Evolutionary conservation across 1,284 basidiomycete species (phyloP).

Genomic region (Leucoagaricus sp.): DNA sequence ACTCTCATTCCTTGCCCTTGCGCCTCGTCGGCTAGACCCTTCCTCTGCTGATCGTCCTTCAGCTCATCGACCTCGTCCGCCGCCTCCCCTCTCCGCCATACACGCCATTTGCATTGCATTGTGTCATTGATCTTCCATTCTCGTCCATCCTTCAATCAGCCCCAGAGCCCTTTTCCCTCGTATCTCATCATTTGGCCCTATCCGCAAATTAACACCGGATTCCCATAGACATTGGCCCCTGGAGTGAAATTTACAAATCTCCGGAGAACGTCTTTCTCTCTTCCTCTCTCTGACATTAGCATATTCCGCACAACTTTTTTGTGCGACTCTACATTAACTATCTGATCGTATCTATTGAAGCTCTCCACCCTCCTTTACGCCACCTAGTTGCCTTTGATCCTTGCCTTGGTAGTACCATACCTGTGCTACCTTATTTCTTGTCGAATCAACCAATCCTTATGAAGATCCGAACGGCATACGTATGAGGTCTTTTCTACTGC

Average conservation of each 20-base stretch:
- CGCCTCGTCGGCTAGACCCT: not conserved
- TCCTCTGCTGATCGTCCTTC: constrained; percentile 2
- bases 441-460: constrained; percentile 4
- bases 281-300: not conserved
- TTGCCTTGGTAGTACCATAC: not conserved
- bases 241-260: not conserved
- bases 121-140: constrained; percentile 1
- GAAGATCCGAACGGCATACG: not conserved
- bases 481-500: too few species aligned
- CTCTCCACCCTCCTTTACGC: not conserved
- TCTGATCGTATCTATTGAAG: not conserved
- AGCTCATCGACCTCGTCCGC: not conserved
- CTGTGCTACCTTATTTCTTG: constrained; percentile 3
- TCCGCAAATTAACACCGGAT: constrained; percentile 1
- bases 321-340: not conserved
- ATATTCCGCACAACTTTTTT: not conserved
- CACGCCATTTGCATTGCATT: constrained; percentile 8
- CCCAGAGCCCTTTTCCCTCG: not conserved
- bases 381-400: not conserved
- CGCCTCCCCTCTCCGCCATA: not conserved
- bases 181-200: not conserved
- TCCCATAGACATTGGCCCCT: constrained; percentile 6
- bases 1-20: not conserved
- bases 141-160: not conserved
- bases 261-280: not conserved